phyloP scores from a whole-genome alignment of 163 green algal species.

The Picocystis sp. region DNA sequence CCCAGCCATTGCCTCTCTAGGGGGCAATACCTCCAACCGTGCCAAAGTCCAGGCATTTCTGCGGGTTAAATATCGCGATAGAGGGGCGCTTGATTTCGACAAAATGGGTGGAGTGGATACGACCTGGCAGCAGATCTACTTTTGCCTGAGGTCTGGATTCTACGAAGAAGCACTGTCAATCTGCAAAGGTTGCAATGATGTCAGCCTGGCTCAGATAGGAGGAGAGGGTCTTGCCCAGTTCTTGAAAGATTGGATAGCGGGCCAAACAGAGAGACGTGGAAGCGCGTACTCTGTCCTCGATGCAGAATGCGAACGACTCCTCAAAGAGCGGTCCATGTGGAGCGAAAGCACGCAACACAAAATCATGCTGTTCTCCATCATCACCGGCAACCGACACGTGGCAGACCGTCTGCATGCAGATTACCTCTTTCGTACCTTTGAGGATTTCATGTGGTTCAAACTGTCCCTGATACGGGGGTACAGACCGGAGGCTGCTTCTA shows the following conservation, averaged over 20 bases:
- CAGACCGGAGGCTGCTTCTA: neutral
- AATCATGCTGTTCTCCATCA: conserved; percentile 14
- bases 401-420: conserved; percentile 18
- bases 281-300: no score
- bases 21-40: conserved; percentile 14
- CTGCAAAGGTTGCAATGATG: conserved; percentile 2
- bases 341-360: conserved; percentile 10
- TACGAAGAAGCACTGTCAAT: conserved; percentile 31
- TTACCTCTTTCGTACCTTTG: conserved; percentile 58
- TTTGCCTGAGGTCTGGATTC: conserved; percentile 52
- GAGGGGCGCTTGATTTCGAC: conserved; percentile 52
- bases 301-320: conserved; percentile 1
- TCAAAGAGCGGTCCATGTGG: conserved; percentile 1
- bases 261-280: neutral
- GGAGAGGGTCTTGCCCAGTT: conserved; percentile 2
- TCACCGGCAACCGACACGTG: conserved; percentile 13
- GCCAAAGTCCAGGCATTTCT: conserved; percentile 50
- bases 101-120: conserved; percentile 39
- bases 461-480: conserved; percentile 35
- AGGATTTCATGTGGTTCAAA: conserved; percentile 75
- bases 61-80: conserved; percentile 26
- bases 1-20: neutral
- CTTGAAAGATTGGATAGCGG: conserved; percentile 1
- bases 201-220: conserved; percentile 2
- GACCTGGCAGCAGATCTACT: conserved; percentile 53